Conservation (phyloP, 1,284 basidiomycete species). For the Schizophyllum amplum region DNA sequence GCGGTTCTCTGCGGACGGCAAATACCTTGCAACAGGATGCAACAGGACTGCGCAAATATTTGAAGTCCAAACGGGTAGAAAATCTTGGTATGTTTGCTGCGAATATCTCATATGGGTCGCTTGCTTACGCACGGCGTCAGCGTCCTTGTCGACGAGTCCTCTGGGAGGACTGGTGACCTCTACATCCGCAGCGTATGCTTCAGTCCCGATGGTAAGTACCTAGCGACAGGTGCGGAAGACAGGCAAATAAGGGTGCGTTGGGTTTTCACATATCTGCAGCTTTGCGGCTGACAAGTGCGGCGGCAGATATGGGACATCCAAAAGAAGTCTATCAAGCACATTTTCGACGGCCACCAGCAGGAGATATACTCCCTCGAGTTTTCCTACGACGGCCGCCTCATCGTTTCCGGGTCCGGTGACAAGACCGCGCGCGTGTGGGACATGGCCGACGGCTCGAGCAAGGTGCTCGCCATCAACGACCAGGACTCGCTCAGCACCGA, state of each 20-base stretch:
- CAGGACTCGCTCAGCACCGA: conserved; percentile 47
- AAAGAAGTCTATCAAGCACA: conserved; percentile 59
- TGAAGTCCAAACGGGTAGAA: conserved; percentile 81
- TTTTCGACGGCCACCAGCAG: conserved; percentile 81
- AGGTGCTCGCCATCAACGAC: conserved; percentile 52
- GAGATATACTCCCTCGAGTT: conserved; percentile 92
- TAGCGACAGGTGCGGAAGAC: conserved; percentile 84
- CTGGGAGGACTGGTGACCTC: conserved; percentile 60
- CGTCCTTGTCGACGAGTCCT: conserved; percentile 60
- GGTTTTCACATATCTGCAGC: conserved; percentile 1
- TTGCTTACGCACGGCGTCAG: conserved; percentile 27
- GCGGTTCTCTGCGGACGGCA: conserved; percentile 85
- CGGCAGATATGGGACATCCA: conserved; percentile 81
- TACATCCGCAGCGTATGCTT: conserved; percentile 85
- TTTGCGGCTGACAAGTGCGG: neutral
- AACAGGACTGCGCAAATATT: conserved; percentile 89
- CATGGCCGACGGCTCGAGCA: conserved; percentile 53
- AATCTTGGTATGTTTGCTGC: conserved; percentile 52
- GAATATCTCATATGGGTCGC: neutral
- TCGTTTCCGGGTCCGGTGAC: conserved; percentile 86
- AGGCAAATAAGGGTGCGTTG: conserved; percentile 66
- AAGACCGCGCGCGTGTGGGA: conserved; percentile 87
- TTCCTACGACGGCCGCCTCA: conserved; percentile 72
- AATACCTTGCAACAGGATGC: conserved; percentile 85
- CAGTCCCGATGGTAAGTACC: conserved; percentile 72